Evolutionary conservation across 208 protist species (phyloP), one percentile per base, ranked within the genome.

Genomic region (Trypanosoma lewisi): DNA sequence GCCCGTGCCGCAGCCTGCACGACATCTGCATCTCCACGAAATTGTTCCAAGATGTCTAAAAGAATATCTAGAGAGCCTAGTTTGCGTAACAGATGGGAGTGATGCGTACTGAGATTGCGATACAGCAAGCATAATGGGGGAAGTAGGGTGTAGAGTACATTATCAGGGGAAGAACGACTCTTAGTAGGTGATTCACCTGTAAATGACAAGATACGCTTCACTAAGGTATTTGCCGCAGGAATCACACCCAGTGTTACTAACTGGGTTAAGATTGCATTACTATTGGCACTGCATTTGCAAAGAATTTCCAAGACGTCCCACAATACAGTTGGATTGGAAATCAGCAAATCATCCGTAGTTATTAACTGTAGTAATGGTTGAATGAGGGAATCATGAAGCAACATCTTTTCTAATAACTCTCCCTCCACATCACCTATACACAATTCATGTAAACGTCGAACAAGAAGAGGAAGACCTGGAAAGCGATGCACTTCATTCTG

Each of bases 1-100:
- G 77, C 75, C 19, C 86, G 82, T 14, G 86, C 70, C 8, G 71
- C 71, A 34, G 80, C 78, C 71, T 84, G 75, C 50, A 88, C 78
- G 2, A 84, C 70, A 50, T 70, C 62, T 14, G 19, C 56, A 58
- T 82, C 58, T 2, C 48, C 36, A 19, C 58, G 54, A 49, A 68
- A 71, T 25, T n/a, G 45, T 16, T 76, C 70, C 11, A 92, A 66
- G 30, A 84, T 63, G 34, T 63, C 54, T 19, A 80, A 31, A 25
- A 91, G 55, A n/a, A 65, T 67, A 12, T 68, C 60, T 17, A 87
- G 67, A 3, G 78, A 74, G 51, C 78, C 78, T 25, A 84, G 61
- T 45, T 73, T 76, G 6, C 34, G 56, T 27, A 84, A 63, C 33
- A 78, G 69, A 23, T 72, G 58, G 11, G 61, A 53, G 36, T 68